Conservation (phyloP, 2,329 filamentous ascomycete species). For the Pseudogymnoascus sp. region DNA sequence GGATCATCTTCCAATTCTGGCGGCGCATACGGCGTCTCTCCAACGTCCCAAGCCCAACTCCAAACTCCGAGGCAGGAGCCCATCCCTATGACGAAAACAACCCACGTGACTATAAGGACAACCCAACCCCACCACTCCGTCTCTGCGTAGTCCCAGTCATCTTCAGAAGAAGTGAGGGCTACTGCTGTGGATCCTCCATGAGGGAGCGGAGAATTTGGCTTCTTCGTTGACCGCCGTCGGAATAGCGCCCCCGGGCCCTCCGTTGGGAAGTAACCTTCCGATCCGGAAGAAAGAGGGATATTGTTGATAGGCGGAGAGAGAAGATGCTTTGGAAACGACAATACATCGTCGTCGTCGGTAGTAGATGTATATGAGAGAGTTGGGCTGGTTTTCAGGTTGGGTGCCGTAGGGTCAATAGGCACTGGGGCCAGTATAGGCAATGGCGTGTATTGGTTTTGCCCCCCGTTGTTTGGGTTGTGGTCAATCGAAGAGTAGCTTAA, state of each 20-base stretch:
- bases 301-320: slow-evolving; percentile 36
- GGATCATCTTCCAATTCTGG: slow-evolving; percentile 92
- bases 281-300: slow-evolving; percentile 42
- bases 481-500: slow-evolving; percentile 19
- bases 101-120: slow-evolving; percentile 81
- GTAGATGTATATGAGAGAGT: slow-evolving; percentile 59
- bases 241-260: slow-evolving; percentile 29
- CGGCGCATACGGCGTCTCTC: slow-evolving; percentile 88
- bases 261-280: slow-evolving; percentile 54
- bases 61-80: slow-evolving; percentile 89
- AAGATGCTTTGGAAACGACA: slow-evolving; percentile 50
- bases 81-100: slow-evolving; percentile 94
- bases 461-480: not conserved
- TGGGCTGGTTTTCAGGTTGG: slow-evolving; percentile 37
- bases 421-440: slow-evolving; percentile 8
- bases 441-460: slow-evolving; percentile 11
- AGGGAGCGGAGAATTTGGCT: slow-evolving; percentile 50
- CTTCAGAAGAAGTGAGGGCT: slow-evolving; percentile 35
- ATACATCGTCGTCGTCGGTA: slow-evolving; percentile 74
- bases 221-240: slow-evolving; percentile 24
- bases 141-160: slow-evolving; percentile 81
- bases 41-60: slow-evolving; percentile 99
- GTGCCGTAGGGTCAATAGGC: slow-evolving; percentile 27
- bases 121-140: slow-evolving; percentile 99
- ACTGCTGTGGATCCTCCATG: slow-evolving; percentile 44